Base-by-base conservation (phyloP, 371 early-diverging fungal species). In the Apophysomyces sp. region DNA sequence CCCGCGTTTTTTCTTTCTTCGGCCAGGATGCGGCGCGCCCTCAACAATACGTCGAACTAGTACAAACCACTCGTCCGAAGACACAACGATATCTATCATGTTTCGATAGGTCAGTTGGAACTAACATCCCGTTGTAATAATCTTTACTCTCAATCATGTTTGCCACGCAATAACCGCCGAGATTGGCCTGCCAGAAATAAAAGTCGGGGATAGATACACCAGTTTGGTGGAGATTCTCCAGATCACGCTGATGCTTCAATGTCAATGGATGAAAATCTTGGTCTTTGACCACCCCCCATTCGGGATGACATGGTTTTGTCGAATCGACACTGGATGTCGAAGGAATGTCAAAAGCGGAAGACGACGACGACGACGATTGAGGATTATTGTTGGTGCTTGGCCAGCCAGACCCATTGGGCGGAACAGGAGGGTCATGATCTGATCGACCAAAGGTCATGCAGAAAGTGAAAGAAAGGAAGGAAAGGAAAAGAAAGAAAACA, bases 151-250 rank as follows among this genome's bases (percentile, higher is more conserved):
- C 73, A 18, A 68, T 41, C 80, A 79, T 79, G 51, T 79, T 71
- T 21, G 80, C 80, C 71, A 79, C 74, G 41, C 80, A 79, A 54
- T 79, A 79, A 6, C 80, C 80, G 40, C 80, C 80, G 15, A 79
- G 62, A 61, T 76, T 79, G n/a, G 80, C 80, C 40, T 79, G 80
- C 80, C 80, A 79, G 58, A 79, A 79, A 39, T 76, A 79, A 63
- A 79, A 79, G 52, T 79, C 80, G 18, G 68, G 18, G 41, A 79
- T 70, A n/a, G 63, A 52, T 13, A 56, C 28, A 8, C 74, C 74
- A 9, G 66, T 39, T 51, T 53, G 57, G 54, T 62, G 74, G 3
- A 66, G 57, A 60, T 67, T 74, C 54, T 79, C 80, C 12, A 79
- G 56, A 54, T 79, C 80, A 21, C 73, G 66, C 56, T 79, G 80